A percentile compares a stretch with the other conserved stretches of the same genome.
These are phyloP conservation scores for Saccharomyces hybrid DNA, from an alignment of 1,139 yeast species.

Conservation along the genomic window DNA sequence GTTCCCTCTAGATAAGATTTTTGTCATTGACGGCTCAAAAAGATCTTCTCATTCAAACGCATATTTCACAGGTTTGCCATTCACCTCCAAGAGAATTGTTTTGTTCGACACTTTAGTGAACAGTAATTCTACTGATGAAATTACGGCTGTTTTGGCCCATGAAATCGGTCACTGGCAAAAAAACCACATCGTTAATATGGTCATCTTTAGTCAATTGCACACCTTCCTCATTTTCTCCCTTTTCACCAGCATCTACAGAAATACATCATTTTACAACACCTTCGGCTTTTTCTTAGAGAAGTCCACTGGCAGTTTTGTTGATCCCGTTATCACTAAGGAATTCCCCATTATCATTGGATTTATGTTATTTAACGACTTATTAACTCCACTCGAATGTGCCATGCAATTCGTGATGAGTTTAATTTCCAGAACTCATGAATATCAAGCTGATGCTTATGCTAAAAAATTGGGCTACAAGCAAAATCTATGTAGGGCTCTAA, in stretches of 20 bases:
- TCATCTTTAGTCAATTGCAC: constrained; percentile 57
- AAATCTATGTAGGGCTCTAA: constrained; percentile 64
- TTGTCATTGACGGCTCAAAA: constrained; percentile 89
- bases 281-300: constrained; percentile 56
- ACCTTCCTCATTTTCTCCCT: constrained; percentile 57
- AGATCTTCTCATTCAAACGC: constrained; percentile 96
- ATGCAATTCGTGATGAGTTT: constrained; percentile 61
- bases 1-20: constrained; percentile 80
- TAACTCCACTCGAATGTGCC: constrained; percentile 67
- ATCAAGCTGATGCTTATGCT: constrained; percentile 87
- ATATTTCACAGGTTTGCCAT: constrained; percentile 89
- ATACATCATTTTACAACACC: constrained; percentile 64
- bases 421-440: constrained; percentile 81
- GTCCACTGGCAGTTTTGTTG: constrained; percentile 7
- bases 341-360: constrained; percentile 77
- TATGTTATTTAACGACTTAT: constrained; percentile 62
- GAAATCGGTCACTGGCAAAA: constrained; percentile 97
- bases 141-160: constrained; percentile 91
- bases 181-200: constrained; percentile 70
- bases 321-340: constrained; percentile 33
- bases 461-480: constrained; percentile 61
- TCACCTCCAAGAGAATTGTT: constrained; percentile 86
- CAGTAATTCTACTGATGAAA: constrained; percentile 67
- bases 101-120: constrained; percentile 84
- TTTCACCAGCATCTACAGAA: constrained; percentile 73